Evolutionary conservation across 768 basidiomycete species (phyloP).

Genomic region (Mrakia gelida): DNA sequence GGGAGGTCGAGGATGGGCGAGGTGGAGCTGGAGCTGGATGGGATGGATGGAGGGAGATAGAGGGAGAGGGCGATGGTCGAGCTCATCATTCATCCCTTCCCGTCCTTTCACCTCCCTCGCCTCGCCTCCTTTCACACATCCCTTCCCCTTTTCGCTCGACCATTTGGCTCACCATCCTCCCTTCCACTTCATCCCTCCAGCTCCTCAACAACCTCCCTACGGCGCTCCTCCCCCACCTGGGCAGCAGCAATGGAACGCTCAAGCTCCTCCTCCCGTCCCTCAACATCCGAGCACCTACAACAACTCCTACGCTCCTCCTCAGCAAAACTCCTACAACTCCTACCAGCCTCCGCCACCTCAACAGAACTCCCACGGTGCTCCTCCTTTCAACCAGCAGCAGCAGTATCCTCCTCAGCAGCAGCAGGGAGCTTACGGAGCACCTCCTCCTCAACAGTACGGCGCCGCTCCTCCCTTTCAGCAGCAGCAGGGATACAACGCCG

Average conservation of each 20-base stretch:
- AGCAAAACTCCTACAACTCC: not conserved
- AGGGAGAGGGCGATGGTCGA: too few species aligned
- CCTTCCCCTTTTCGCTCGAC: too few species aligned
- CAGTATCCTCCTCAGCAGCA: not conserved
- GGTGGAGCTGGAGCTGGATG: too few species aligned
- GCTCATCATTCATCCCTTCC: not conserved
- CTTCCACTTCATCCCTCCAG: not conserved
- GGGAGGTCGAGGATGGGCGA: too few species aligned
- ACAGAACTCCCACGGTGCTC: not conserved
- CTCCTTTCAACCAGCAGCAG: not conserved
- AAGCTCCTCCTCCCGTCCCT: not conserved
- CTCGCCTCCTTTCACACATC: not conserved
- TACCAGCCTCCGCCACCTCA: not conserved
- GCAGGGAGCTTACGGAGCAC: constrained; percentile 4
- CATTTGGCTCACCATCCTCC: not conserved
- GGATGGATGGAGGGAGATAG: too few species aligned
- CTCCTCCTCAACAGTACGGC: constrained; percentile 19
- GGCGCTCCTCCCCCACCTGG: not conserved
- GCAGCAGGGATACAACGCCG: not conserved
- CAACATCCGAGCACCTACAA: not conserved
- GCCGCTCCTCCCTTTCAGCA: not conserved
- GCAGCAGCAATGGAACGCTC: not conserved
- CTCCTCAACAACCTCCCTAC: not conserved
- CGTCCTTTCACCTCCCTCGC: not conserved
- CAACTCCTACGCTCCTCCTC: not conserved